phyloP scores from a whole-genome alignment of 202 grass and related monocot species.

The Eragrostis tef region DNA sequence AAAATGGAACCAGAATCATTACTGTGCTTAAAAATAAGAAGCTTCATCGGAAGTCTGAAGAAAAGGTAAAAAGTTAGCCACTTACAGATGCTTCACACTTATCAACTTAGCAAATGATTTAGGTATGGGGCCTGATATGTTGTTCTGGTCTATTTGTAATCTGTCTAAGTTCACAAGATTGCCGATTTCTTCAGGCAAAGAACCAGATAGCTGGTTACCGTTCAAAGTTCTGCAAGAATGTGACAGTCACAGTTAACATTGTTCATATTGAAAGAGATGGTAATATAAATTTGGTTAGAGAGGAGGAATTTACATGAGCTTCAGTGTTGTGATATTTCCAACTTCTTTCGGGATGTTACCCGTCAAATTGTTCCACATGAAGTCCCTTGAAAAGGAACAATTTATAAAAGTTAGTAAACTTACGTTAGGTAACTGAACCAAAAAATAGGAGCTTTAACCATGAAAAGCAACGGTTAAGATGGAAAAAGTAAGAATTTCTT shows the following conservation, averaged over 20 bases:
- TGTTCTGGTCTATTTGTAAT: conserved; percentile 85
- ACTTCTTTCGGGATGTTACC: conserved; percentile 92
- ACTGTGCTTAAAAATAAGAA: conserved; percentile 40
- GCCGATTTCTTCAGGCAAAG: conserved; percentile 87
- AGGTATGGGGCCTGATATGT: conserved; percentile 86
- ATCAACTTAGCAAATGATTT: conserved; percentile 83
- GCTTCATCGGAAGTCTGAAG: conserved; percentile 19
- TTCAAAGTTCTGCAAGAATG: conserved; percentile 81
- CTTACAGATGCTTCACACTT: conserved; percentile 82
- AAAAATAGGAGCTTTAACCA: conserved; percentile 1
- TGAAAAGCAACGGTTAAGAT: conserved; percentile 33
- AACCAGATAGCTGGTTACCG: conserved; percentile 77
- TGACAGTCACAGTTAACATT: conserved; percentile 1
- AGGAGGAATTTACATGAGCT: conserved; percentile 74
- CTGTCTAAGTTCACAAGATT: conserved; percentile 70
- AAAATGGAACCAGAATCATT: conserved; percentile 43
- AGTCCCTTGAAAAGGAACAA: conserved; percentile 62
- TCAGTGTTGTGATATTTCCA: conserved; percentile 70
- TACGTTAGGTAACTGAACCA: conserved; percentile 6
- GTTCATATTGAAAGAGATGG: conserved; percentile 4
- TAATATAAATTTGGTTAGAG: conserved; percentile 21
- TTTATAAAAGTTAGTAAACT: conserved; percentile 40
- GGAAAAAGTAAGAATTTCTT: not conserved
- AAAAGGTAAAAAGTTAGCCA: conserved; percentile 25
- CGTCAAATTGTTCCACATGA: conserved; percentile 96